phyloP scores from a whole-genome alignment of 495 filamentous ascomycete genomes.

The Penicillium nucicola region DNA sequence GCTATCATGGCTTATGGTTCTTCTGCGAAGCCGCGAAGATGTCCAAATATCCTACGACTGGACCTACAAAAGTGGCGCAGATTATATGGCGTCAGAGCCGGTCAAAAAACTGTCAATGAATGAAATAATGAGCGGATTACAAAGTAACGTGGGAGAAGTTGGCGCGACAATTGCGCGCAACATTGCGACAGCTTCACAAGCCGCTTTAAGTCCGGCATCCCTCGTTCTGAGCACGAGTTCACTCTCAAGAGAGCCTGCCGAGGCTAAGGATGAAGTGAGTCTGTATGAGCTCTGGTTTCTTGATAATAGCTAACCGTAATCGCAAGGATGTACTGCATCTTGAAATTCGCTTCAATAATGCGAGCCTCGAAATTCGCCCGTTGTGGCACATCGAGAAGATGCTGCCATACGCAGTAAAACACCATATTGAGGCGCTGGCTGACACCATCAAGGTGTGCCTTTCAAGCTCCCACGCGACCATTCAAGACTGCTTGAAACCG shows the following conservation, averaged over 20 bases:
- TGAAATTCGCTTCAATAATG: constrained; percentile 21
- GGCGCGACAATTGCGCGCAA: constrained; percentile 14
- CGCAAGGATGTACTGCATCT: constrained; percentile 24
- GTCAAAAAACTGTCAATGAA: constrained; percentile 16
- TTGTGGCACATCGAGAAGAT: constrained; percentile 27
- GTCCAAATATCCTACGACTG: constrained; percentile 35
- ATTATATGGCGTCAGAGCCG: neutral
- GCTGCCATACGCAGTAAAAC: constrained; percentile 31
- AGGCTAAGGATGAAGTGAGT: constrained; percentile 27
- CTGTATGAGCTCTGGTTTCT: neutral
- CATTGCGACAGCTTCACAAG: constrained; percentile 11
- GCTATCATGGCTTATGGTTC: constrained; percentile 42
- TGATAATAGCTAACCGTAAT: neutral
- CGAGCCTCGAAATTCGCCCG: constrained; percentile 24
- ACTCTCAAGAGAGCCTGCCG: constrained; percentile 14
- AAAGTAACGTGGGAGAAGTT: constrained; percentile 19
- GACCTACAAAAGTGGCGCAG: constrained; percentile 19
- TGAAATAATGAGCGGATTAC: constrained; percentile 23
- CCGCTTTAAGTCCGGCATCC: neutral
- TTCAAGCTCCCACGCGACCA: constrained; percentile 11
- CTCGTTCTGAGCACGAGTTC: constrained; percentile 32
- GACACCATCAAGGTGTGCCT: constrained; percentile 31
- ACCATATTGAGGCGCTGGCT: constrained; percentile 26
- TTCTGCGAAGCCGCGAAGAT: constrained; percentile 38
- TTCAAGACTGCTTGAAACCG: constrained; percentile 25